Base-by-base conservation (phyloP, 331 rosid genomes). In the Quercus phellos region DNA sequence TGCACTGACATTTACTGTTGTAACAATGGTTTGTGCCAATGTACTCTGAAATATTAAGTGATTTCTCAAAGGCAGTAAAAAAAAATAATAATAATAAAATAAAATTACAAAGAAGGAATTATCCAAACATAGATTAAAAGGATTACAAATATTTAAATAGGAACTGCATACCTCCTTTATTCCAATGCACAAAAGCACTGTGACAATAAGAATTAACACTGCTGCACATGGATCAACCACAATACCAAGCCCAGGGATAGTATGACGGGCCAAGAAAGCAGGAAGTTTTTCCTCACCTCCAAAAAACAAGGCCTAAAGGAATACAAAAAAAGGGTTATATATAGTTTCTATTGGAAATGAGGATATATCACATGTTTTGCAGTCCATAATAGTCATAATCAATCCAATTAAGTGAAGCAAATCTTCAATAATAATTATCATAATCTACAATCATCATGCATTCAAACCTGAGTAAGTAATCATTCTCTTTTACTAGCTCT, bases 191-290 rank as follows among this genome's bases (percentile, higher is more conserved):
- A 94, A 74, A 59, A 89, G 92, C 75, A 88, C 55, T 71, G 98
- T 90, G 72, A 89, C 96, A 75, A 94, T 32, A 84, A 90, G 76
- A 78, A 92, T 87, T 78, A 92, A 82, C 68, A 80, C 84, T 24
- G 97, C 92, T 60, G 98, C 98, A 75, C 92, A 90, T 12, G 98
- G 98, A 50, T 94, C 98, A 51, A 92, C 97, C 75, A 90, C 90
- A 35, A 94, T 68, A 60, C 73, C 95, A 53, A 94, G 90, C 55
- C 88, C 93, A 22, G 98, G 92, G 70, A 94, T 79, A 53, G 89
- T 81, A 42, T 88, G 97, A 14, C 97, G 97, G 78, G 95, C 89
- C 68, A 94, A 82, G 81, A 90, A 75, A 22, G 26, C 53, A 74
- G 98, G 98, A 68, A 94, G 88, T 63, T 82, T 85, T 58, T 81